A percentile compares a stretch with the other conserved stretches of the same genome.
Evolutionary conservation across 2,329 filamentous ascomycete genomes (phyloP).

Genomic region (Alternaria angustiovoidea): DNA sequence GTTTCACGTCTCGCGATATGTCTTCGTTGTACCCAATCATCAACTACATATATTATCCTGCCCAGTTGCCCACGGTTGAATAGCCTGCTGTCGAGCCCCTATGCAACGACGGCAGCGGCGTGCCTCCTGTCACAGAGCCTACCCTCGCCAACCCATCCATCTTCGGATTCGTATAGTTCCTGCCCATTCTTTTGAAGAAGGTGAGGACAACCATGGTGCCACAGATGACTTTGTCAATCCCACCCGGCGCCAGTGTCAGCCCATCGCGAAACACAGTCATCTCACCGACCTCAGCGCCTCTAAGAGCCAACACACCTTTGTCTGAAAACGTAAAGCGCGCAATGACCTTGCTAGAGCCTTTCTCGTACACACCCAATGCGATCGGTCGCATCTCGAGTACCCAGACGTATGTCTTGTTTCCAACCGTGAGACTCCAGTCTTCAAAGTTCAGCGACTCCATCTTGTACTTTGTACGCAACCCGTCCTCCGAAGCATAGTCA

Average conservation of each 20-base stretch:
- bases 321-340: slow-evolving; percentile 44
- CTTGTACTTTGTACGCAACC: slow-evolving; percentile 18
- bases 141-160: slow-evolving; percentile 13
- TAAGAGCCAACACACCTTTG: slow-evolving; percentile 33
- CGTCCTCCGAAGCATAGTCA: slow-evolving; percentile 19
- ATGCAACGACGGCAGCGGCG: slow-evolving; percentile 13
- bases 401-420: slow-evolving; percentile 36
- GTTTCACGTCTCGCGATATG: background rate
- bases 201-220: slow-evolving; percentile 37
- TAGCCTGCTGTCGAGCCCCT: slow-evolving; percentile 17
- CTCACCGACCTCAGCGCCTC: slow-evolving; percentile 41
- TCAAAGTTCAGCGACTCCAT: slow-evolving; percentile 46
- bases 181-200: slow-evolving; percentile 42
- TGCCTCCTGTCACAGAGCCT: slow-evolving; percentile 21
- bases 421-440: slow-evolving; percentile 35
- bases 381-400: slow-evolving; percentile 32
- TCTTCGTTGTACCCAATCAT: background rate
- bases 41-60: background rate
- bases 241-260: slow-evolving; percentile 31
- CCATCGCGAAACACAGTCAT: slow-evolving; percentile 36
- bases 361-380: slow-evolving; percentile 34
- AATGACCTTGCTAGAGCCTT: slow-evolving; percentile 26
- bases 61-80: background rate
- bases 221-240: slow-evolving; percentile 39
- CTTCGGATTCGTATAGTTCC: slow-evolving; percentile 28